Evolutionary conservation across 441 rosid species (phyloP).

Genomic region (Populus hybrid): DNA sequence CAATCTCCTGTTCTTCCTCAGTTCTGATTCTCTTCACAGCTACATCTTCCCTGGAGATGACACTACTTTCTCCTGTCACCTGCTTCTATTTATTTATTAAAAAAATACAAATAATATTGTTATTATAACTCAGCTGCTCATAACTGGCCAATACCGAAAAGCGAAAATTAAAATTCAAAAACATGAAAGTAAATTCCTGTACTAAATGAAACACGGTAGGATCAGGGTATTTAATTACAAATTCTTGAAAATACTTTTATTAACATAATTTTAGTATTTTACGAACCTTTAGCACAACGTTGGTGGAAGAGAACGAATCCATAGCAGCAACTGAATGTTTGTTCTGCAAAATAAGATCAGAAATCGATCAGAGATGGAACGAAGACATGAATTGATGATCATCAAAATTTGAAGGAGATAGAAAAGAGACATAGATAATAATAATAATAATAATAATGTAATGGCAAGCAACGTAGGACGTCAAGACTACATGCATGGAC

Average conservation of each 20-base stretch:
- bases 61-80: constrained; percentile 27
- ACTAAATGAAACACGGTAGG: background rate
- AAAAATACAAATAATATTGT: too few relatives aligned
- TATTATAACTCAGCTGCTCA: too few relatives aligned
- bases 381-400: background rate
- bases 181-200: too few relatives aligned
- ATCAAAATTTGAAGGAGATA: background rate
- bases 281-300: constrained; percentile 29
- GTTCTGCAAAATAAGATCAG: constrained; percentile 21
- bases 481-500: background rate
- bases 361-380: background rate
- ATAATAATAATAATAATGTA: background rate
- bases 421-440: background rate
- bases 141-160: too few relatives aligned
- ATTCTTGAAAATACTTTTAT: background rate
- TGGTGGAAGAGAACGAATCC: constrained; percentile 33
- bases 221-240: background rate
- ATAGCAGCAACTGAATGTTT: constrained; percentile 33
- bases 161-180: too few relatives aligned
- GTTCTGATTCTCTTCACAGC: background rate
- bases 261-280: background rate
- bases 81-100: constrained; percentile 3
- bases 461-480: background rate
- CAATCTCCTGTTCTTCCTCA: constrained; percentile 1
- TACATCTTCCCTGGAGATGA: constrained; percentile 4